Base-by-base conservation (phyloP, 768 basidiomycete genomes). In the Trametes villosa region DNA sequence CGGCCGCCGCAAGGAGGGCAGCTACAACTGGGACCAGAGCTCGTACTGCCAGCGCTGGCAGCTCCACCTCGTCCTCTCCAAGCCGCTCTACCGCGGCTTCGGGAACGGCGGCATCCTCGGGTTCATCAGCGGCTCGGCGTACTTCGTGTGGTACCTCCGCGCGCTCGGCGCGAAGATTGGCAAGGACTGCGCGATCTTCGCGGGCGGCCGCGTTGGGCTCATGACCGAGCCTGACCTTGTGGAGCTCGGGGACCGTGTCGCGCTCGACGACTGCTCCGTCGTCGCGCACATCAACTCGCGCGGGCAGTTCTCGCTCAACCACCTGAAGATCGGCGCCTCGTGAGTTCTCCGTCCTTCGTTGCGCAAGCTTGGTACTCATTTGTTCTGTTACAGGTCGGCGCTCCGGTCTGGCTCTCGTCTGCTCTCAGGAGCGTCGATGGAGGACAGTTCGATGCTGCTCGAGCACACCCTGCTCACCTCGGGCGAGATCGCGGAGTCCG, bases 171-270 rank as follows among this genome's bases (percentile, higher is more conserved):
- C 79, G n/a, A 78, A 72, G 59, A 78, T 82, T 49, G 81, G 81
- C 22, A 71, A 72, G 59, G 76, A 81, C 67, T 78, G 77, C 56
- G 67, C 74, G 3, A 71, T 81, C 31, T 80, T 74, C 65, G 74
- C 75, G 0, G 78, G 79, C 31, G 79, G 79, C n/a, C 76, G 71
- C 20, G 55, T 67, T 5, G 79, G 79, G 18, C 65, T 79, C 24
- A 80, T 82, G 79, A 80, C 79, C 2, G 80, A 82, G 57, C 79
- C 80, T 18, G 80, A 82, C 67, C 69, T 82, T 1, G 74, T 82
- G 9, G 73, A 78, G 75, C 72, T 82, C 24, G 79, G 79, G 9
- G 73, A 80, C 63, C 71, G 76, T 48, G 81, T 81, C 29, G 73
- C 72, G 36, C 60, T 81, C 13, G 79, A 81, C 63, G 75, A 80